Percentiles rank a stretch among this genome's conserved stretches.
phyloP scores from a whole-genome alignment of 495 filamentous ascomycete genomes.

The Chlorociboria aeruginascens region DNA sequence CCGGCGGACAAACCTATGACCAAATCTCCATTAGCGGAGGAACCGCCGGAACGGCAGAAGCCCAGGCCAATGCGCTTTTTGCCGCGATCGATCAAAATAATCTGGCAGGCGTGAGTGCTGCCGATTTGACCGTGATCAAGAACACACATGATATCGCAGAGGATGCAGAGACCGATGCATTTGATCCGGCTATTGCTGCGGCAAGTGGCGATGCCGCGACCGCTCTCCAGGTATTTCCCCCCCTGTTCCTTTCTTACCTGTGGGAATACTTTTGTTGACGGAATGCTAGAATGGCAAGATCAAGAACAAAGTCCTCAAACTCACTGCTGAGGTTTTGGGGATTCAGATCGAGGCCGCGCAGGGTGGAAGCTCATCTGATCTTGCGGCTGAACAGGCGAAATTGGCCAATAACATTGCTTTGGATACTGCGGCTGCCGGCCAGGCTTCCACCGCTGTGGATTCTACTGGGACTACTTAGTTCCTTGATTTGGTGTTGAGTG shows the following conservation, averaged over 20 bases:
- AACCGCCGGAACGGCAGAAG: conserved; percentile 17
- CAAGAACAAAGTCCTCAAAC: conserved; percentile 43
- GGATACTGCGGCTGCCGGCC: conserved; percentile 21
- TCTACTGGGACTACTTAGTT: conserved; percentile 5
- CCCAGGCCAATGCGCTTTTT: conserved; percentile 19
- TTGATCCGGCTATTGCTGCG: conserved; percentile 22
- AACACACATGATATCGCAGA: conserved; percentile 19
- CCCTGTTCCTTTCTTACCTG: neutral
- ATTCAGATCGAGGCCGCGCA: conserved; percentile 17
- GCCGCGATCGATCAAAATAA: conserved; percentile 14
- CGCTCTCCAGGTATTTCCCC: conserved; percentile 16
- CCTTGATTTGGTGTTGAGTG: no score
- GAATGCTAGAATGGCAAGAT: conserved; percentile 35
- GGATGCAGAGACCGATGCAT: conserved; percentile 18
- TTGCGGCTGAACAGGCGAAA: conserved; percentile 29
- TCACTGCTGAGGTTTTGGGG: conserved; percentile 24
- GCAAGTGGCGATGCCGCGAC: conserved; percentile 16
- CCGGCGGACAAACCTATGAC: conserved; percentile 16
- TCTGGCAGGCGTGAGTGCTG: conserved; percentile 14
- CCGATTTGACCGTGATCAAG: conserved; percentile 19
- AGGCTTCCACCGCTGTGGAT: conserved; percentile 9
- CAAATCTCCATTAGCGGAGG: conserved; percentile 18
- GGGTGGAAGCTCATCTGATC: conserved; percentile 3
- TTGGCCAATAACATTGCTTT: conserved; percentile 32
- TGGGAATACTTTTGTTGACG: neutral